phyloP scores from a whole-genome alignment of 1,284 basidiomycete genomes.

The Gymnopus androsaceus region DNA sequence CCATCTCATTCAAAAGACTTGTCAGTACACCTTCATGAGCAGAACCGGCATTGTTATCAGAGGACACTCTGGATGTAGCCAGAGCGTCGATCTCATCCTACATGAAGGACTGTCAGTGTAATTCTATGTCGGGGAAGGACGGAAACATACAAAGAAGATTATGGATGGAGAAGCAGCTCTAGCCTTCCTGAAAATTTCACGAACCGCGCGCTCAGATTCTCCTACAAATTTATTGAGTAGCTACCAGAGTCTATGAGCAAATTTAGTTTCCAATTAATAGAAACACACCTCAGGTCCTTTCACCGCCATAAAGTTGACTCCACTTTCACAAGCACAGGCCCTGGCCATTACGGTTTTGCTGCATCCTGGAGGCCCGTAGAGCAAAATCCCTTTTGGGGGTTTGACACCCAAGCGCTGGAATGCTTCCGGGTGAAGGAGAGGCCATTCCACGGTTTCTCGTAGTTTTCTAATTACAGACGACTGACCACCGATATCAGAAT shows the following conservation, averaged over 20 bases:
- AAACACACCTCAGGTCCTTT: constrained; percentile 88
- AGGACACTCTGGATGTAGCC: constrained; percentile 73
- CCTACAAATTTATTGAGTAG: constrained; percentile 97
- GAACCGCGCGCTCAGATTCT: constrained; percentile 92
- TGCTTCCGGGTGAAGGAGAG: constrained; percentile 80
- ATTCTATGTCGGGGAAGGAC: constrained; percentile 17
- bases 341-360: constrained; percentile 95
- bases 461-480: constrained; percentile 78
- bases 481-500: constrained; percentile 91
- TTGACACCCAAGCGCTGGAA: constrained; percentile 88
- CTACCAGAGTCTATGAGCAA: constrained; percentile 40
- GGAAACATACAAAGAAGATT: constrained; percentile 83
- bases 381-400: constrained; percentile 87
- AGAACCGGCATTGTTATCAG: constrained; percentile 53
- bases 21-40: constrained; percentile 90
- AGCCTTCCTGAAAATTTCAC: constrained; percentile 95
- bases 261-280: not conserved
- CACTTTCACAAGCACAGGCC: constrained; percentile 93
- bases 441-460: constrained; percentile 93
- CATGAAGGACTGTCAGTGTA: not conserved
- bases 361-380: constrained; percentile 98
- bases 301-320: constrained; percentile 96
- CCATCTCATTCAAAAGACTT: constrained; percentile 96
- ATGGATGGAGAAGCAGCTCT: constrained; percentile 92
- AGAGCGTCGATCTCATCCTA: constrained; percentile 98